Evolutionary conservation across 805 yeast species (phyloP), one percentile per base, ranked within the genome.

Genomic region (Candida dajiaensis): DNA sequence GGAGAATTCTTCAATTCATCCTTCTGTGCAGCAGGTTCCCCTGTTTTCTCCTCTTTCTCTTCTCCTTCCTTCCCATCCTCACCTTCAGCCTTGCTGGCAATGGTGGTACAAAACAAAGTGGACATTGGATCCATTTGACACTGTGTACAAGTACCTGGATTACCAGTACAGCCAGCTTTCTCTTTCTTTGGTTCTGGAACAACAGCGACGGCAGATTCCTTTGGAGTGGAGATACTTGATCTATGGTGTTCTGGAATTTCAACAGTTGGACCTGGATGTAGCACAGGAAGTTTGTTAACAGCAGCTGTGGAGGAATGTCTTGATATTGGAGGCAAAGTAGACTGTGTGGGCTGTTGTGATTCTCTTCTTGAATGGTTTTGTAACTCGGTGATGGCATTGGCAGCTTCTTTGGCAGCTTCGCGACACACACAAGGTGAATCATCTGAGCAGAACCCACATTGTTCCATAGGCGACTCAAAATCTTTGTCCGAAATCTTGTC

Each of bases 361-460:
- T 54, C 53, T 38, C 47, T 50, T 47, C 50, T 50, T 40, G 59
- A 52, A 38, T 51, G 58, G 19, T 49, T 51, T 37, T 57, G 62
- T n/a, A 57, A 38, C 42, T 54, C 59, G 3, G 64, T 55, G 21
- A 59, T 59, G n/a, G 64, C 62, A 41, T 65, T 66, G n/a, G 66
- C 67, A 31, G 69, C 67, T 43, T 67, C 73, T 18, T 66, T 66
- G 1, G 76, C 78, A 16, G 80, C 85, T 55, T 89, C 97, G 23
- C 92, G 78, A 63, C 97, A 92, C 2, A 92, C 85, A 66, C 98
- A 92, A 2, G 96, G 90, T 0, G 95, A 82, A 54, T 82, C 94
- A 54, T 87, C 96, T 0, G 95, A 80, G 61, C 98, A 92, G 65
- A 92, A 90, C 0, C 98, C 98, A 66, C 98, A 92, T 48, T 85